Conservation (phyloP, 2,329 filamentous ascomycete genomes). For the Triangularia verruculosa region DNA sequence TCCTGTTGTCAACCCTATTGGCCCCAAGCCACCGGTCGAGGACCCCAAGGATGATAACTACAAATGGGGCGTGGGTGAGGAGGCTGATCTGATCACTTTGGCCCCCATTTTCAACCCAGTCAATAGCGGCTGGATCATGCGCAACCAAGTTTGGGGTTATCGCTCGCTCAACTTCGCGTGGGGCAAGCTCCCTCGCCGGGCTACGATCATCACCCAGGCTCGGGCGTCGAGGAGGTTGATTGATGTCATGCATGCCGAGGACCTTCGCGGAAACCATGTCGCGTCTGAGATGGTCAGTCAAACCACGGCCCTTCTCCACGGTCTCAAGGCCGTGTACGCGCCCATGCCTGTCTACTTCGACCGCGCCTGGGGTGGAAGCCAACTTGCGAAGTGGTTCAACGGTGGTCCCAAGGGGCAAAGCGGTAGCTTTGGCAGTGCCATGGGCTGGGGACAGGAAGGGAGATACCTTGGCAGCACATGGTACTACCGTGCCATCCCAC, state of each 20-base stretch:
- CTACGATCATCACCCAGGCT: slow-evolving; percentile 75
- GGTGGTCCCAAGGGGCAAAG: slow-evolving; percentile 53
- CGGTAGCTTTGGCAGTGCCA: slow-evolving; percentile 54
- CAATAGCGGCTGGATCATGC: slow-evolving; percentile 70
- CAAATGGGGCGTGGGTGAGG: slow-evolving; percentile 33
- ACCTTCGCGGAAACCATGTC: slow-evolving; percentile 69
- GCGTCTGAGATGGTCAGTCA: slow-evolving; percentile 79
- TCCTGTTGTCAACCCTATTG: slow-evolving; percentile 59
- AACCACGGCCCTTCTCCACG: slow-evolving; percentile 70
- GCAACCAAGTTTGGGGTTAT: slow-evolving; percentile 67
- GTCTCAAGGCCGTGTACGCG: slow-evolving; percentile 73
- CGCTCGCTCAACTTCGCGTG: slow-evolving; percentile 46
- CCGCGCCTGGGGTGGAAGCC: slow-evolving; percentile 61
- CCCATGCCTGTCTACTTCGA: slow-evolving; percentile 80
- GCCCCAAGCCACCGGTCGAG: slow-evolving; percentile 38
- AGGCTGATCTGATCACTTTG: slow-evolving; percentile 49
- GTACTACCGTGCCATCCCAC: slow-evolving; percentile 58
- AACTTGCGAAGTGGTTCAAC: slow-evolving; percentile 59
- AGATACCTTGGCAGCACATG: slow-evolving; percentile 58
- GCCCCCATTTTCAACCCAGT: slow-evolving; percentile 76
- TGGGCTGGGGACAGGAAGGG: slow-evolving; percentile 58
- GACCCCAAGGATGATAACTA: slow-evolving; percentile 29
- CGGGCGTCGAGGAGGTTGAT: slow-evolving; percentile 69
- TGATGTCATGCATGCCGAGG: slow-evolving; percentile 75
- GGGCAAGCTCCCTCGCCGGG: slow-evolving; percentile 63